phyloP scores from a whole-genome alignment of 2,329 filamentous ascomycete genomes.

The Sporothrix euskadiensis region DNA sequence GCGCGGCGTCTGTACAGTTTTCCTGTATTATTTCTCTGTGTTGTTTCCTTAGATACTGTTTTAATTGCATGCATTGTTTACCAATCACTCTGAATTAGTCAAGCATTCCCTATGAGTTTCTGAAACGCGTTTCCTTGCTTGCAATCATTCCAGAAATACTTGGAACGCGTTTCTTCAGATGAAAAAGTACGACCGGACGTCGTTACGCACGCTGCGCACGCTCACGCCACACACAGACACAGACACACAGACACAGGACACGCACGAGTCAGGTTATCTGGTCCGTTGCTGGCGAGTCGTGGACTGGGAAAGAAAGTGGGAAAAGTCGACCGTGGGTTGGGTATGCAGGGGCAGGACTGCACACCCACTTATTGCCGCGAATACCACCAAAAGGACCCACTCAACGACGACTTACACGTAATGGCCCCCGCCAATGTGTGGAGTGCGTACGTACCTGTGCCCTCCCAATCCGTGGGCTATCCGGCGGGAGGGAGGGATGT shows the following conservation, averaged over 20 bases:
- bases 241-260: background rate
- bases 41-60: background rate
- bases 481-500: background rate
- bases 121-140: background rate
- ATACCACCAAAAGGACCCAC: conserved; percentile 3
- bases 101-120: background rate
- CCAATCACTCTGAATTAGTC: background rate
- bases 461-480: background rate
- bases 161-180: background rate
- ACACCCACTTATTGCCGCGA: background rate
- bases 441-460: conserved; percentile 1
- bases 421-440: background rate
- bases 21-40: background rate
- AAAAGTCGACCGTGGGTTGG: background rate
- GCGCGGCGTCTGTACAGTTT: background rate
- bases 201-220: background rate
- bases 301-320: background rate
- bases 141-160: background rate
- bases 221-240: background rate
- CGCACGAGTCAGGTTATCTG: background rate
- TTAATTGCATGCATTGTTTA: background rate
- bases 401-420: conserved; percentile 13
- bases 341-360: background rate
- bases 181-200: background rate
- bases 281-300: background rate